Evolutionary conservation across 768 basidiomycete genomes (phyloP), one percentile per base, ranked within the genome.

Genomic region (Pisolithus orientalis): DNA sequence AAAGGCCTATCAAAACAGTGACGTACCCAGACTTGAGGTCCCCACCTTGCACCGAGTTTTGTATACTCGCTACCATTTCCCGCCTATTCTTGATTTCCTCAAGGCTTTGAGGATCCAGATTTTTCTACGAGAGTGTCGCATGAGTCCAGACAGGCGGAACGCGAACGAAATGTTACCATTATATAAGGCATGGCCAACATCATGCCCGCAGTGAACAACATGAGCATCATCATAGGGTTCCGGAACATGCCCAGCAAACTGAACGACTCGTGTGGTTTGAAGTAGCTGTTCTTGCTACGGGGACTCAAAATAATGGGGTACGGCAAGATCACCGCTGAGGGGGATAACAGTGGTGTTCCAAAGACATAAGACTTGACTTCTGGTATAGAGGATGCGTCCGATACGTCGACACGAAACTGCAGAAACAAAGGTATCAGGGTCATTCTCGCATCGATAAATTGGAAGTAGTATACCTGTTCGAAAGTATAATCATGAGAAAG

Each of bases 141-240:
- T 28, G 38, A 14, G 17, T 1, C 5, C 1, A 43, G 10, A 17
- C 21, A 4, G 14, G 39, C 13, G n/a, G 21, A 4, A 47, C 6
- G 14, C 13, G 25, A 25, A 6, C 25, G 8, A 25, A 40, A 16
- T 52, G 72, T 45, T 61, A 89, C 89, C 77, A 85, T 85, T 50
- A 91, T 66, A 62, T 86, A 89, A 4, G 88, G 89, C 79, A 81
- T 83, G 24, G 75, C 79, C 27, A 91, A 66, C 71, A 87, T 77
- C 79, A 89, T 79, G 47, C 68, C 71, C 37, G 77, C 88, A 43
- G 78, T 84, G 57, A 78, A 67, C 29, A 81, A 75, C 82, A 88
- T 86, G 65, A 90, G 76, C 53, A 92, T 69, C 76, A 87, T 86
- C 89, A 92, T 90, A 6, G 89, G 89, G 62, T 82, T 92, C 52